Base-by-base conservation (phyloP, 805 yeast genomes). In the Blastobotrys attinorum region DNA sequence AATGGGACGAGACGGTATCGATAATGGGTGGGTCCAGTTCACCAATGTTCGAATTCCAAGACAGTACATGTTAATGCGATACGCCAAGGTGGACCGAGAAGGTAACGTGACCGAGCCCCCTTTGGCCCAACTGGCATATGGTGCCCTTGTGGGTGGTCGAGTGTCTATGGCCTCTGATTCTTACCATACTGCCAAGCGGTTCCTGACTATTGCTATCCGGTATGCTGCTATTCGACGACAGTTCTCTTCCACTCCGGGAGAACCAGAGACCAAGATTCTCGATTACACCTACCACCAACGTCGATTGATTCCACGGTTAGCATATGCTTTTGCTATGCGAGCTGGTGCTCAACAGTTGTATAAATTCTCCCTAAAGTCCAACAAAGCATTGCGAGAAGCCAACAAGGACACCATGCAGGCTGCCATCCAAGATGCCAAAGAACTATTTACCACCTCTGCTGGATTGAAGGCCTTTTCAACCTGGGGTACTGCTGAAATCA, bases 1-100 rank as follows among this genome's bases (percentile, higher is more conserved):
- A 67, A 87, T 89, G 95, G 97, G 97, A 43, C 75, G 96, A 58
- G 92, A 88, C 58, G 96, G 95, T 46, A 84, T 89, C 52, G 97
- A 89, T 60, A 89, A 89, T 63, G 97, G 97, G 43, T 89, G 96
- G 96, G 85, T 89, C 57, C 96, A 88, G 66, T 89, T 84, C 66
- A 71, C 83, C 40, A 72, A 81, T 54, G 96, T 87, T 41, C 72
- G 79, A 40, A 83, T 89, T 50, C 97, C 97, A 44, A 75, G 88
- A 49, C 81, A 75, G 59, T 83, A 73, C 64, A 79, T 89, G 92
- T 69, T 89, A 56, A 79, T 80, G 63, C 84, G 81, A 63, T 88
- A 81, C 65, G 76, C 88, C 42, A 74, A 77, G 58, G 85, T 89
- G 43, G 72, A 75, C 37, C 64, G 71, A n/a, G 76, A 77, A 17